A percentile compares a stretch with the other conserved stretches of the same genome.
These are phyloP conservation scores for Amylocarpus encephaloides DNA, from an alignment of 2,329 filamentous ascomycete genomes.

Conservation along the genomic window DNA sequence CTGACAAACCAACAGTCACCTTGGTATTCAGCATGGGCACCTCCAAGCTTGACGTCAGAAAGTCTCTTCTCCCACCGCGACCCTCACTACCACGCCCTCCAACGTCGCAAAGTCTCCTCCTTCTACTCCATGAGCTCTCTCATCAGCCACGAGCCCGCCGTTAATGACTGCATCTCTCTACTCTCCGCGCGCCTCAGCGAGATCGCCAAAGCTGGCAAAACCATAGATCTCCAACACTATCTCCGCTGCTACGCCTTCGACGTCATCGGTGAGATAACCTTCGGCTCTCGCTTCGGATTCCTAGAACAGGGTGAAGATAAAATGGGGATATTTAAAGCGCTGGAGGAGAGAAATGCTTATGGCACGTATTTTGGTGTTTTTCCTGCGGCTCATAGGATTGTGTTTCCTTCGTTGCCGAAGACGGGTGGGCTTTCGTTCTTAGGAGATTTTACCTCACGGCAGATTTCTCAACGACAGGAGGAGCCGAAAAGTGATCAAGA, in stretches of 20 bases:
- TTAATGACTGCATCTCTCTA: constrained; percentile 41
- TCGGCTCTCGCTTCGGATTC: constrained; percentile 37
- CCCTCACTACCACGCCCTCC: constrained; percentile 33
- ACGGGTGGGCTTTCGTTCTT: constrained; percentile 19
- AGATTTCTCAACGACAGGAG: constrained; percentile 17
- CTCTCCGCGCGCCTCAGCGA: constrained; percentile 35
- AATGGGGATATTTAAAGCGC: constrained; percentile 35
- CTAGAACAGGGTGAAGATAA: constrained; percentile 42
- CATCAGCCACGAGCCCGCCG: constrained; percentile 42
- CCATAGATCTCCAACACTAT: constrained; percentile 38
- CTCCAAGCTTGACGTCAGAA: constrained; percentile 11
- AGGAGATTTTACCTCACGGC: constrained; percentile 11
- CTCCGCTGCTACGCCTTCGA: constrained; percentile 45
- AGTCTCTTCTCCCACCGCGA: constrained; percentile 31
- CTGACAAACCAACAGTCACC: constrained; percentile 7
- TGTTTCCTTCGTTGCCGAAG: constrained; percentile 28
- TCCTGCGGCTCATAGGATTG: constrained; percentile 33
- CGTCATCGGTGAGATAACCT: constrained; percentile 46
- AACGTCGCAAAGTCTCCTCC: constrained; percentile 37
- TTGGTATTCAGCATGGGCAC: constrained; percentile 21
- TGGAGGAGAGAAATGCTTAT: constrained; percentile 35
- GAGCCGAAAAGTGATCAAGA: constrained; percentile 14
- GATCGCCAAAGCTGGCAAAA: constrained; percentile 27
- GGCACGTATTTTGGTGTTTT: constrained; percentile 38
- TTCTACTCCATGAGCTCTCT: constrained; percentile 44